phyloP scores from a whole-genome alignment of 306 rosid species.

The Fragaria ananassa region DNA sequence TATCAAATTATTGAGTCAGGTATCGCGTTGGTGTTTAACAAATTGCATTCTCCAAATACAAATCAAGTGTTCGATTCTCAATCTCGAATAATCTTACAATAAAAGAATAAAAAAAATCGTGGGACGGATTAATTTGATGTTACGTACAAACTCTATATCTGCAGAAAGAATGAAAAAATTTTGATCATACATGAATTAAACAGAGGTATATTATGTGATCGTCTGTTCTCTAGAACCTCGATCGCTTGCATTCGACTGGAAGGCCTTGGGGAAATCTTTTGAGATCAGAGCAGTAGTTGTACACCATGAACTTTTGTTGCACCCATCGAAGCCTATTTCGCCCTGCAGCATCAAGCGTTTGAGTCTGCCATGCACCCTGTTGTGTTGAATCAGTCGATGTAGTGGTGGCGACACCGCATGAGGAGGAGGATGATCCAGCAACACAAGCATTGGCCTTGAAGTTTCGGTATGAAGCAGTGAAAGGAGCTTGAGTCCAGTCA shows the following conservation, averaged over 20 bases:
- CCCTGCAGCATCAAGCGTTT: slow-evolving; percentile 35
- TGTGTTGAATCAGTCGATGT: neutral
- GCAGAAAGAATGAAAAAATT: neutral
- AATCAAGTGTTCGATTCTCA: neutral
- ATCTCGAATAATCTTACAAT: neutral
- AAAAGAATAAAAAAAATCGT: neutral
- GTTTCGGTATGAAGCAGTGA: slow-evolving; percentile 44
- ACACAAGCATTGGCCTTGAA: slow-evolving; percentile 37
- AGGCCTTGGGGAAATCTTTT: slow-evolving; percentile 42
- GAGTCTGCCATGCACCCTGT: slow-evolving; percentile 25
- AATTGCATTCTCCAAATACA: neutral
- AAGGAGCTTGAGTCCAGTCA: slow-evolving; percentile 50
- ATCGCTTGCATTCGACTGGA: slow-evolving; percentile 42
- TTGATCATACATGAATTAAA: neutral
- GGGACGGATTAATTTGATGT: neutral
- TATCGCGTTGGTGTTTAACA: neutral
- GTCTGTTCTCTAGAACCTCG: slow-evolving; percentile 21
- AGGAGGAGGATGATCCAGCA: slow-evolving; percentile 21
- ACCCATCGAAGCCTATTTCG: slow-evolving; percentile 45
- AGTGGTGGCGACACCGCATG: slow-evolving; percentile 5
- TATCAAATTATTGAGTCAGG: neutral
- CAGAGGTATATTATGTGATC: neutral
- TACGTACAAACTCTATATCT: neutral
- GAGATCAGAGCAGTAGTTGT: slow-evolving; percentile 44
- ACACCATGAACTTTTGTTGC: slow-evolving; percentile 46